These are phyloP conservation scores for Acanthamoeba sp. DNA, from an alignment of 208 protist species.

Conservation along the genomic window DNA sequence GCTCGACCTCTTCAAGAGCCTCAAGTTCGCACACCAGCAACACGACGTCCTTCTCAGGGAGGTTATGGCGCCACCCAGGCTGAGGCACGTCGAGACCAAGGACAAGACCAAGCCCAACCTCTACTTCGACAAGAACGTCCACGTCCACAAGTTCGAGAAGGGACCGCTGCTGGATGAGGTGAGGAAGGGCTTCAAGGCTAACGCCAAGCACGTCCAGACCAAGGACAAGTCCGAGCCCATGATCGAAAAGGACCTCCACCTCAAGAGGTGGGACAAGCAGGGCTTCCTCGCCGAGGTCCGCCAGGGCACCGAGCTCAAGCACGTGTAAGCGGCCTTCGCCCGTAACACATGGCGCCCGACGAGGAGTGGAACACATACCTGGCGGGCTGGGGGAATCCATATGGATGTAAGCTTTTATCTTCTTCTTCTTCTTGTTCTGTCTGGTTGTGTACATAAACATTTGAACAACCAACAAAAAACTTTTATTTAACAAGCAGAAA, in stretches of 20 bases:
- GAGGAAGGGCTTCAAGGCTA: slow-evolving; percentile 1
- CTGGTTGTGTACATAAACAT: not conserved
- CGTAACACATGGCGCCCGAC: too few relatives aligned
- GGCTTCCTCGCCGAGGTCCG: slow-evolving; percentile 59
- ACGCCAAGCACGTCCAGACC: slow-evolving; percentile 53
- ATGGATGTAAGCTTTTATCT: not conserved
- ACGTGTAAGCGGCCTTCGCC: not conserved
- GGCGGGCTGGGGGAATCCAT: not conserved
- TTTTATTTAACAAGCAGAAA: too few relatives aligned
- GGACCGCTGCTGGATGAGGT: slow-evolving; percentile 10
- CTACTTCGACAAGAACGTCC: slow-evolving; percentile 36
- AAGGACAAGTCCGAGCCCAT: slow-evolving; percentile 24
- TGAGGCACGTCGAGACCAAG: slow-evolving; percentile 43
- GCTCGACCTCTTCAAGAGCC: slow-evolving; percentile 31
- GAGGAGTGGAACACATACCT: too few relatives aligned
- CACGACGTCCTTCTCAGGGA: slow-evolving; percentile 12
- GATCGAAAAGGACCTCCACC: slow-evolving; percentile 9
- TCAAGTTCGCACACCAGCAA: not conserved
- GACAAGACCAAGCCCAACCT: slow-evolving; percentile 64
- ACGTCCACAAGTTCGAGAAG: slow-evolving; percentile 19
- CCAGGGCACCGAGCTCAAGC: slow-evolving; percentile 69
- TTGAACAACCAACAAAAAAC: too few relatives aligned
- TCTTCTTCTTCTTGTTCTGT: not conserved
- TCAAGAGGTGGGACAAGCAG: slow-evolving; percentile 56
- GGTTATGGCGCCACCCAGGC: not conserved